Conservation (phyloP, 805 yeast species). For the Sugiyamaella valdiviana region DNA sequence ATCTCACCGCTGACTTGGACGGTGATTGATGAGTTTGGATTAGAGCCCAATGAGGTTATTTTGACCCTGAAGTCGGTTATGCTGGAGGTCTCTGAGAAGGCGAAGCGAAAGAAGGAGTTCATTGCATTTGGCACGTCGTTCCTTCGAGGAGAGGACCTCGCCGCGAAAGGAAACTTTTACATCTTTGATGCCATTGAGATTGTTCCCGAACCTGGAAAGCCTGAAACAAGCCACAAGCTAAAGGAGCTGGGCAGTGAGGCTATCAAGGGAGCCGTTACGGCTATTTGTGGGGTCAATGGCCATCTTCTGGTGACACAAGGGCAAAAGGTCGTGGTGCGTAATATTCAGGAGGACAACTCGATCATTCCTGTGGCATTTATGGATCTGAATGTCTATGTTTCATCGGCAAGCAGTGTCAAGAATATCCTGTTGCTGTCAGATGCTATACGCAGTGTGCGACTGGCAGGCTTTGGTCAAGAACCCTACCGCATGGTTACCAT, state of each 20-base stretch:
- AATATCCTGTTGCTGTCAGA: conserved; percentile 81
- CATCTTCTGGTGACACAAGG: conserved; percentile 81
- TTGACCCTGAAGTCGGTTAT: conserved; percentile 50
- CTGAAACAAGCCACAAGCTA: conserved; percentile 74
- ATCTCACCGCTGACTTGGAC: conserved; percentile 73
- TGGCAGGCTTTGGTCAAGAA: conserved; percentile 89
- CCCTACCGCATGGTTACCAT: conserved; percentile 80
- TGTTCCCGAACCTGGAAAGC: conserved; percentile 82
- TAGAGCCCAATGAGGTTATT: conserved; percentile 63
- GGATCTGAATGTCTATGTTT: conserved; percentile 74
- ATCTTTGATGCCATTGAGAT: conserved; percentile 71
- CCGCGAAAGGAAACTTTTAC: conserved; percentile 71
- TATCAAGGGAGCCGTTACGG: conserved; percentile 76
- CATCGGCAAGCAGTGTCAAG: conserved; percentile 77
- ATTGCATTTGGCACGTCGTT: conserved; percentile 75
- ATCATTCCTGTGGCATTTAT: conserved; percentile 91
- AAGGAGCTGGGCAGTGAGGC: conserved; percentile 67
- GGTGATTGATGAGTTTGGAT: conserved; percentile 60
- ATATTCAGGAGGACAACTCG: conserved; percentile 74
- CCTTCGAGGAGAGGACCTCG: conserved; percentile 70
- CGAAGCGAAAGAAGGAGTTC: conserved; percentile 49
- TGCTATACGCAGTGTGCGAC: conserved; percentile 64
- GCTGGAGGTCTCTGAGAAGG: conserved; percentile 36
- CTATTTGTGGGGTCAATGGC: conserved; percentile 75
- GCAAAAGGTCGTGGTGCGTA: conserved; percentile 71